Conservation (phyloP, 495 filamentous ascomycete species). For the Parmelia sp. region DNA sequence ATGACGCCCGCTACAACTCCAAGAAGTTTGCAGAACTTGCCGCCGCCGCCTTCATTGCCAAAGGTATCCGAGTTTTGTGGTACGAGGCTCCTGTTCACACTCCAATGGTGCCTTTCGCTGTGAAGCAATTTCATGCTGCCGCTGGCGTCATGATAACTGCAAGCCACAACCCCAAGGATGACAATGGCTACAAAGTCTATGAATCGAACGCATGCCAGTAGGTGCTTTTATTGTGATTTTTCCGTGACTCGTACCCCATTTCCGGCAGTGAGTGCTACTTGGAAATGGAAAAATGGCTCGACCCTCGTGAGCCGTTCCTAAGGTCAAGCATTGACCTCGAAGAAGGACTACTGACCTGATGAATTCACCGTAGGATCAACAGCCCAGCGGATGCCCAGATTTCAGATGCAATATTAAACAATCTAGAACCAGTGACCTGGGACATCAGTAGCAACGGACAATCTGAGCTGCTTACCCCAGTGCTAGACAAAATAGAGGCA, state of each 20-base stretch:
- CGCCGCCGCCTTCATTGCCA: slow-evolving; percentile 57
- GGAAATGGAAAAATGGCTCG: slow-evolving; percentile 3
- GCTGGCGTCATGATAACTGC: slow-evolving; percentile 71
- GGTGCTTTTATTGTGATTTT: neutral
- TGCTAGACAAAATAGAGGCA: slow-evolving; percentile 35
- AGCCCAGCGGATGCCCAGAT: slow-evolving; percentile 50
- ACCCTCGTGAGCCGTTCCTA: neutral
- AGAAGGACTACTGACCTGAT: neutral
- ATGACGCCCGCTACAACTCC: slow-evolving; percentile 64
- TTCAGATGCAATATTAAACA: slow-evolving; percentile 51
- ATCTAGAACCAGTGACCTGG: slow-evolving; percentile 51
- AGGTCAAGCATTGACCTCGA: neutral
- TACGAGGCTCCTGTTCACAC: slow-evolving; percentile 53
- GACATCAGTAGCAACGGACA: slow-evolving; percentile 40
- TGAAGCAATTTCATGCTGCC: slow-evolving; percentile 48
- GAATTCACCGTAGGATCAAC: neutral
- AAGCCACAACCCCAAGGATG: slow-evolving; percentile 62
- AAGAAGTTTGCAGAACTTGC: slow-evolving; percentile 57
- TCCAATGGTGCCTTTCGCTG: slow-evolving; percentile 63
- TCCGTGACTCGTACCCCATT: neutral
- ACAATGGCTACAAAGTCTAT: slow-evolving; percentile 69
- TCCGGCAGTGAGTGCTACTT: neutral
- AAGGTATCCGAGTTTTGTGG: slow-evolving; percentile 56
- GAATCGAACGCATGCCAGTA: slow-evolving; percentile 60
- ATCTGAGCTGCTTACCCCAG: neutral